Conservation (phyloP, 805 yeast species). For the Starmerella sp. region DNA sequence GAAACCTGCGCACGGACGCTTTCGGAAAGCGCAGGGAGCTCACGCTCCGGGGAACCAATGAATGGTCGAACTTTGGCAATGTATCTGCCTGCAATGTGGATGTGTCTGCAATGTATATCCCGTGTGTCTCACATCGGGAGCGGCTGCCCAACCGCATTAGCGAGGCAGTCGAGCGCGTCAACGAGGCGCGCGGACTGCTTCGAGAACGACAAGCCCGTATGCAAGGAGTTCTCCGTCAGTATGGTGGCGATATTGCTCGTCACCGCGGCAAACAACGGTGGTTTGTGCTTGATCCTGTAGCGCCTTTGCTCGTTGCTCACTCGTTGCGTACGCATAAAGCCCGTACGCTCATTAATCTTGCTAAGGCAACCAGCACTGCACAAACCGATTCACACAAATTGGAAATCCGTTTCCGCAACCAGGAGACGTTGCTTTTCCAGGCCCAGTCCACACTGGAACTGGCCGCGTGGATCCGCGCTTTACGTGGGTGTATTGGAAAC, state of each 20-base stretch:
- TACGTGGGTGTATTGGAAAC: conserved; percentile 5
- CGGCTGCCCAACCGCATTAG: conserved; percentile 47
- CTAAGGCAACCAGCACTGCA: conserved; percentile 48
- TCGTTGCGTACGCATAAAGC: conserved; percentile 58
- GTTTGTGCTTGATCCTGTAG: conserved; percentile 58
- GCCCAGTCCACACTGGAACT: conserved; percentile 52
- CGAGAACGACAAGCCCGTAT: conserved; percentile 26
- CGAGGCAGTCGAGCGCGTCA: conserved; percentile 29
- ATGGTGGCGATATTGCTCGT: conserved; percentile 73
- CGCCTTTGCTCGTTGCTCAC: conserved; percentile 53
- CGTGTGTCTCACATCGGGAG: conserved; percentile 41
- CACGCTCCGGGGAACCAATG: conserved; percentile 22
- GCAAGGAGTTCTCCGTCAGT: conserved; percentile 69
- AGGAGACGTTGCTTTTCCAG: conserved; percentile 62
- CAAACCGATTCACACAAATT: conserved; percentile 27
- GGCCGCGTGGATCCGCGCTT: conserved; percentile 43
- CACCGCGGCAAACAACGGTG: conserved; percentile 55
- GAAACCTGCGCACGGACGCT: conserved; percentile 37
- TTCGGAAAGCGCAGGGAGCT: conserved; percentile 39
- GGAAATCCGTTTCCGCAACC: conserved; percentile 43
- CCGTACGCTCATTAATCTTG: conserved; percentile 62
- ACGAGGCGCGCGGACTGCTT: conserved; percentile 26
- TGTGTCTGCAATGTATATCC: conserved; percentile 47
- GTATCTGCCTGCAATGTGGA: conserved; percentile 33
- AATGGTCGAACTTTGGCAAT: conserved; percentile 7